These are phyloP conservation scores for Mycena polygramma DNA, from an alignment of 768 basidiomycete genomes.

Conservation along the genomic window DNA sequence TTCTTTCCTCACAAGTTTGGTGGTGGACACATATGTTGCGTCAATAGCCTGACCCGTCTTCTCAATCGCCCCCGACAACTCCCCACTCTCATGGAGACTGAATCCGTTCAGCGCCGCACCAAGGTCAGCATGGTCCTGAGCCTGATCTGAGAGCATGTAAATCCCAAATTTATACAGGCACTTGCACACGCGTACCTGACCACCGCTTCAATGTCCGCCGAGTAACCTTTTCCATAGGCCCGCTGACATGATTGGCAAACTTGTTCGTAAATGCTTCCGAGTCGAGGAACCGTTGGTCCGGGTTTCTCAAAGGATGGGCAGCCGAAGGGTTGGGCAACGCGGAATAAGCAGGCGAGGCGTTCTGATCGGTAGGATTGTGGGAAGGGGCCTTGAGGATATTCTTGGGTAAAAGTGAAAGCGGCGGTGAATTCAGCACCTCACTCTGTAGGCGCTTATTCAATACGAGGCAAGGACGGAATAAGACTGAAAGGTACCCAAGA, in stretches of 20 bases:
- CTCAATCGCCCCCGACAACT: slow-evolving; percentile 88
- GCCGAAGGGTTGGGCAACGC: slow-evolving; percentile 92
- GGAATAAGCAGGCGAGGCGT: slow-evolving; percentile 79
- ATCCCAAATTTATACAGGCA: slow-evolving; percentile 23
- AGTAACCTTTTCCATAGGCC: slow-evolving; percentile 97
- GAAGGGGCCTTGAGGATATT: slow-evolving; percentile 96
- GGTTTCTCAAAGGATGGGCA: slow-evolving; percentile 88
- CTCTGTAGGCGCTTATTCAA: slow-evolving; percentile 60
- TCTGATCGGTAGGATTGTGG: slow-evolving; percentile 90
- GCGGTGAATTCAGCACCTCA: slow-evolving; percentile 94
- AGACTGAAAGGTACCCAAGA: slow-evolving; percentile 79
- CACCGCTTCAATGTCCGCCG: slow-evolving; percentile 93
- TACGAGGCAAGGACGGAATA: slow-evolving; percentile 7
- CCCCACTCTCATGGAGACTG: slow-evolving; percentile 85
- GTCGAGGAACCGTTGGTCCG: slow-evolving; percentile 96
- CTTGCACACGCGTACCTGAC: slow-evolving; percentile 72
- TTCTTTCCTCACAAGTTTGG: slow-evolving; percentile 75
- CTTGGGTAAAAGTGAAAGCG: slow-evolving; percentile 92
- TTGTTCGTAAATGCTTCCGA: slow-evolving; percentile 97
- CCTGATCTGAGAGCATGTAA: slow-evolving; percentile 64
- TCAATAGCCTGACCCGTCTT: slow-evolving; percentile 98
- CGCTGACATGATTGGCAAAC: slow-evolving; percentile 91
- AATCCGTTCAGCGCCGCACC: slow-evolving; percentile 95
- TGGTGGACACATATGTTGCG: slow-evolving; percentile 92
- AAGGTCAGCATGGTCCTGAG: slow-evolving; percentile 91